Evolutionary conservation across 441 rosid species (phyloP).

Genomic region (Kokia cookei): DNA sequence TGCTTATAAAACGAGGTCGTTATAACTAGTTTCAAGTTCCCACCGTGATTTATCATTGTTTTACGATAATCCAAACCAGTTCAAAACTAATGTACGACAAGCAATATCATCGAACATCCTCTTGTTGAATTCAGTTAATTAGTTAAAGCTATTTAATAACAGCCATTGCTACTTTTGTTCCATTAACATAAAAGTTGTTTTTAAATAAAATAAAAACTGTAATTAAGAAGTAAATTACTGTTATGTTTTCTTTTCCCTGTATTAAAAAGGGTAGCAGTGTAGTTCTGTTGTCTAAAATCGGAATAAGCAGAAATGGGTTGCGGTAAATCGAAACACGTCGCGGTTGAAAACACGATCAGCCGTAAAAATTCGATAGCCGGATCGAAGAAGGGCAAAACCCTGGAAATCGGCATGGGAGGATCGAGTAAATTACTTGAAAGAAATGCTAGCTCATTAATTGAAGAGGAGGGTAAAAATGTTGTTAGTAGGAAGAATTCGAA

Average conservation of each 20-base stretch:
- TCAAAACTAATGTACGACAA: neutral
- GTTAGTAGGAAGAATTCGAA: neutral
- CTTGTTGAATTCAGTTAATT: neutral
- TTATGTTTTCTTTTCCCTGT: neutral
- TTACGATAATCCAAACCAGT: neutral
- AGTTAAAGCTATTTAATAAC: neutral
- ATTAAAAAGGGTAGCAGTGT: neutral
- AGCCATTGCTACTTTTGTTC: neutral
- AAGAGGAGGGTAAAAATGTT: neutral
- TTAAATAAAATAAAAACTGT: neutral
- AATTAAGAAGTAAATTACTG: neutral
- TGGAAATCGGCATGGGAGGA: neutral
- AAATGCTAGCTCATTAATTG: neutral
- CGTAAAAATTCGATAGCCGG: neutral
- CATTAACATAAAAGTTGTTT: constrained; percentile 15
- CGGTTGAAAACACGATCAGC: constrained; percentile 37
- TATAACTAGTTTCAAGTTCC: neutral
- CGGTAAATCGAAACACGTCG: constrained; percentile 73
- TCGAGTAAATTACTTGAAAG: neutral
- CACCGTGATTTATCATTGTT: neutral
- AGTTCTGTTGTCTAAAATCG: neutral
- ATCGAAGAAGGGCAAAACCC: neutral
- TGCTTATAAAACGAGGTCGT: too few species aligned
- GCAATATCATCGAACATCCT: neutral
- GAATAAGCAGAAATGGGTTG: constrained; percentile 43